Percentiles rank a stretch among this genome's conserved stretches.
Evolutionary conservation across 75 land plant species (phyloP).

Genomic region (Chamaecyparis obtusa): DNA sequence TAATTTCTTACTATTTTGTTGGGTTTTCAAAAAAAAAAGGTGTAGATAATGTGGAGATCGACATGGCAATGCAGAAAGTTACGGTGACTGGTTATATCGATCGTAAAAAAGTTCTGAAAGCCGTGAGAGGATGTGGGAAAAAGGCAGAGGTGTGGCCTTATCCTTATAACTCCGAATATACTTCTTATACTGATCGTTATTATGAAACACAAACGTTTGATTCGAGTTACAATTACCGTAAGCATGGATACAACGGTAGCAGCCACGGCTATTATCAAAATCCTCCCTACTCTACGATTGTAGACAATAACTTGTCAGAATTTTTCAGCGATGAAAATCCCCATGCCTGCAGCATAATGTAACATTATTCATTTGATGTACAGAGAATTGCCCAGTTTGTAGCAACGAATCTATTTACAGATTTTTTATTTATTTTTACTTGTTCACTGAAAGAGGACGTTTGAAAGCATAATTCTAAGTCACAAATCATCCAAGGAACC

Average conservation of each 20-base stretch:
- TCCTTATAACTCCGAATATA: conserved; percentile 34
- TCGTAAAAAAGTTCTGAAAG: conserved; percentile 50
- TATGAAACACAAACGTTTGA: conserved; percentile 29
- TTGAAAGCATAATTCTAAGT: no score
- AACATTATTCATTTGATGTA: neutral
- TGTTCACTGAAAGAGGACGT: no score
- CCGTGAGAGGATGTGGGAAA: conserved; percentile 49
- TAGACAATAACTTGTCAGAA: conserved; percentile 45
- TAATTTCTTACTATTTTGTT: no score
- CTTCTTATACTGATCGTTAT: conserved; percentile 4
- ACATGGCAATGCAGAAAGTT: conserved; percentile 67
- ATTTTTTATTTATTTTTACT: no score
- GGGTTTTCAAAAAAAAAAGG: conserved; percentile 7
- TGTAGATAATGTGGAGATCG: conserved; percentile 12
- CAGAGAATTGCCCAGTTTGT: no score
- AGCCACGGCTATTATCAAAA: conserved; percentile 29
- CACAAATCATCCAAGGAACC: no score
- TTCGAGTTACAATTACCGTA: conserved; percentile 51
- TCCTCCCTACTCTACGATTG: conserved; percentile 31
- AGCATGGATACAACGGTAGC: conserved; percentile 66
- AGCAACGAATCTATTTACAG: no score
- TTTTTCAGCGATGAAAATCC: conserved; percentile 71
- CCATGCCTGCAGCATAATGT: conserved; percentile 65
- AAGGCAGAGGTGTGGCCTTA: conserved; percentile 60
- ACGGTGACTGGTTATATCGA: conserved; percentile 66